Evolutionary conservation across 352 stramenopile species (phyloP), one percentile per base, ranked within the genome.

Genomic region (Phytopythium helicoides): DNA sequence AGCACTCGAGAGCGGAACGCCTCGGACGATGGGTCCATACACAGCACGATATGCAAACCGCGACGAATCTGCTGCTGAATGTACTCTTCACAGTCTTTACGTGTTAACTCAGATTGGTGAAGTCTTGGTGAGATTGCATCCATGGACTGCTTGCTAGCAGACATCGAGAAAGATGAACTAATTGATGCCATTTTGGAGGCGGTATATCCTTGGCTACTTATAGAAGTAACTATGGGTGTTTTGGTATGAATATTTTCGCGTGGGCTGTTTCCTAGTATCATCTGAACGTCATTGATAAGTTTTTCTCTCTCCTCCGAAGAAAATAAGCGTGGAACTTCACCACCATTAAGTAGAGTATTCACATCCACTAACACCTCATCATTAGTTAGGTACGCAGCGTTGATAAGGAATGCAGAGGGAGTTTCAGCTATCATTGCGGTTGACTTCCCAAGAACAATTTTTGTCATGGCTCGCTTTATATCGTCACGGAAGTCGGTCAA

Each of bases 1-100:
- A 91, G 77, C 18, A 97, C 77, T 2, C 87, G 76, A 2, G 68
- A 73, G 0, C 90, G 85, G 59, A 98, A 98, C 6, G 57, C 47
- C 38, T 92, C 76, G 15, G 76, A 70, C 16, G 87, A 77, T 1
- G 90, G 93, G 12, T 79, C 93, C 57, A 98, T 85, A 37, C 87
- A 97, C 6, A 98, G 57, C n/a, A 97, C 84, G 23, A 98, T 70
- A 57, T 98, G 92, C 47, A 98, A 75, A 21, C 92, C 81, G 6
- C 73, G 76, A 40, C 90, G 76, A 7, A 91, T 76, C 38, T 89
- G 77, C 26, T 67, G 49, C n/a, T 86, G 55, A 40, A 97, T 97
- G 49, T 90, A 94, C 2, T 60, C 62, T 46, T 95, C 89, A 28
- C 92, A 89, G 39, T 86, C 79, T 36, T 87, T 76, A 6, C 80